Evolutionary conservation across 495 filamentous ascomycete species (phyloP).

Genomic region (Parmelia sp.): DNA sequence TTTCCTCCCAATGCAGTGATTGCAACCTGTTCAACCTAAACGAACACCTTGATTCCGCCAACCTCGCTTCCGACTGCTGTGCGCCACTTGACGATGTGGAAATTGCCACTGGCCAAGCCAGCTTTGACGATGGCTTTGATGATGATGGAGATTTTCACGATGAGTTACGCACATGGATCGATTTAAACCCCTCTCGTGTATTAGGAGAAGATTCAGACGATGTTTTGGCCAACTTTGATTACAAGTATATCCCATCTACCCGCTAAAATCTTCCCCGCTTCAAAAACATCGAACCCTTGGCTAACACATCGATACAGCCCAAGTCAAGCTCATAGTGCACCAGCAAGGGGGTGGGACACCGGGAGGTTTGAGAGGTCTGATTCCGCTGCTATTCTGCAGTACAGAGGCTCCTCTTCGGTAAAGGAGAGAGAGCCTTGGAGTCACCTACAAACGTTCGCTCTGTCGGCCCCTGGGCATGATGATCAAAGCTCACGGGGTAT

Average conservation of each 20-base stretch:
- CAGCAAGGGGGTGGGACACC: background rate
- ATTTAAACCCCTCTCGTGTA: background rate
- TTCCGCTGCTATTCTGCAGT: background rate
- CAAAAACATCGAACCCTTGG: no score
- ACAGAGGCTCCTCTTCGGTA: background rate
- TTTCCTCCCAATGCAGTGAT: slow-evolving; percentile 4
- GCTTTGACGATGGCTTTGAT: slow-evolving; percentile 9
- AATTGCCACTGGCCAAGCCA: slow-evolving; percentile 12
- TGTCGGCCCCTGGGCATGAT: slow-evolving; percentile 5
- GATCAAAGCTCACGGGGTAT: slow-evolving; percentile 5
- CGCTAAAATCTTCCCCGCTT: no score
- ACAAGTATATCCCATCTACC: background rate
- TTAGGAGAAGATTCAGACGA: background rate
- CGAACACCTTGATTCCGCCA: background rate
- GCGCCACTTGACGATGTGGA: background rate
- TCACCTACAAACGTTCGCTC: slow-evolving; percentile 11
- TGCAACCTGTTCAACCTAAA: slow-evolving; percentile 1
- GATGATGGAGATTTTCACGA: background rate
- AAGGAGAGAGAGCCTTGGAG: slow-evolving; percentile 8
- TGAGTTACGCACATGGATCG: background rate
- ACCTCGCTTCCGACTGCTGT: background rate
- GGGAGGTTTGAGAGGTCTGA: slow-evolving; percentile 1
- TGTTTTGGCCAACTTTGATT: background rate
- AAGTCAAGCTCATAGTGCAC: background rate
- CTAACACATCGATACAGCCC: background rate